Evolutionary conservation across 352 stramenopile species (phyloP), one percentile per base, ranked within the genome.

Genomic region (Discostella stelligera): DNA sequence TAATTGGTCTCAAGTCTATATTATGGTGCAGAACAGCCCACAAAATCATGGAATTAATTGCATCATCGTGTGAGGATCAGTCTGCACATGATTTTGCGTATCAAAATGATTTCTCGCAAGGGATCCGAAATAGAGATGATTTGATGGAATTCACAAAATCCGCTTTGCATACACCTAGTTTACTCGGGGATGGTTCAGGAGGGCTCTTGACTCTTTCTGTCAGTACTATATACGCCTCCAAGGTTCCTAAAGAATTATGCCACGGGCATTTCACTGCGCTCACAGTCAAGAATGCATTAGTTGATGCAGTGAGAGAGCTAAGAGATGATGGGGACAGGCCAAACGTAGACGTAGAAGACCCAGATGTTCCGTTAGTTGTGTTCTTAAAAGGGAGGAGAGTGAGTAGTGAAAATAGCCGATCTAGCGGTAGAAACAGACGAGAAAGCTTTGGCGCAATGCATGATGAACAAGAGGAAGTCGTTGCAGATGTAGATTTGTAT

Each of bases 281-380:
- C 23, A 94, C 88, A 2, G 85, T 95, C 0, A 95, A 95, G 75
- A 94, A 95, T 84, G 87, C 91, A 8, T 67, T 95, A 13, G 86
- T 92, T 18, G 91, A 95, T 79, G 53, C 80, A 25, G 89, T 94
- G 14, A 63, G 91, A 49, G 80, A 93, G 16, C 25, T 86, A 16
- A 64, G 79, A 66, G 66, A 77, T 0, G 74, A 82, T 52, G 83
- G 83, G 16, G 63, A 84, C 39, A 78, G 91, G 18, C 91, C 91
- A 2, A 72, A 83, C 74, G 89, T 95, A 0, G 87, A 95, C 77
- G 68, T 87, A 9, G 74, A 90, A 9, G 68, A 94, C 82, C 64
- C 91, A 9, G 89, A 93, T 74, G 80, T 95, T 8, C 88, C 90
- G 21, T 74, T 95, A 44, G 82, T 94, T 2, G 74, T 85, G 9